Evolutionary conservation across 83 land plant species (phyloP), one percentile per base, ranked within the genome.

Genomic region (Larix sibirica): DNA sequence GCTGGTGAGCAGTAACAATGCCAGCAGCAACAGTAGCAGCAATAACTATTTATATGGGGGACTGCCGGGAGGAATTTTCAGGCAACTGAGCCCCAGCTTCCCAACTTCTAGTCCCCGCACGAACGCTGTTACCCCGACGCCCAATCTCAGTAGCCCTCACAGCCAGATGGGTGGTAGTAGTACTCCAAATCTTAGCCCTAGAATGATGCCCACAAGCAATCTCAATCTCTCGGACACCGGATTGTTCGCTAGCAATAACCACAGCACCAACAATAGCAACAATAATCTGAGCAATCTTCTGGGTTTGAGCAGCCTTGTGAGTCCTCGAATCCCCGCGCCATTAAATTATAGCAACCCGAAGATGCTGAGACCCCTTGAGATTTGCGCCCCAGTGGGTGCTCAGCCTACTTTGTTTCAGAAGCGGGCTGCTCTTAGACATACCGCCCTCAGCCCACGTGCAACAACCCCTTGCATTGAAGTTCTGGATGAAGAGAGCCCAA

Each of bases 351-450:
- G 50, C 68, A 77, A 83, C 61, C 31, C 83, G 18, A 89, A 86
- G 81, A 64, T 81, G 20, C 26, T 89, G 75, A 77, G 73, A 66
- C 90, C 90, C 18, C 90, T 89, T 26, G 86, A 86, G 71, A 71
- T 76, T 28, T 86, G 79, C 42, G 82, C 90, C 44, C 61, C 86
- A 0, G 69, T 79, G 26, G 90, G 88, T 1, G 82, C 81, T 3
- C 90, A 86, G 77, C 90, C 90, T 14, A 89, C 90, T n/a, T 83
- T 89, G 16, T 85, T 85, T 63, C 87, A 85, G 81, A 85, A 85
- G 67, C 80, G 87, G 75, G 87, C 84, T 18, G 80, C 83, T 17
- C 80, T 84, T 1, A 76, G 86, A n/a, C 86, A 84, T 77, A 84
- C 62, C 20, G 17, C 79, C 3, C 14, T 28, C 16, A 47, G 20